phyloP scores from a whole-genome alignment of 495 filamentous ascomycete genomes.

The Aeminium ludgeri region DNA sequence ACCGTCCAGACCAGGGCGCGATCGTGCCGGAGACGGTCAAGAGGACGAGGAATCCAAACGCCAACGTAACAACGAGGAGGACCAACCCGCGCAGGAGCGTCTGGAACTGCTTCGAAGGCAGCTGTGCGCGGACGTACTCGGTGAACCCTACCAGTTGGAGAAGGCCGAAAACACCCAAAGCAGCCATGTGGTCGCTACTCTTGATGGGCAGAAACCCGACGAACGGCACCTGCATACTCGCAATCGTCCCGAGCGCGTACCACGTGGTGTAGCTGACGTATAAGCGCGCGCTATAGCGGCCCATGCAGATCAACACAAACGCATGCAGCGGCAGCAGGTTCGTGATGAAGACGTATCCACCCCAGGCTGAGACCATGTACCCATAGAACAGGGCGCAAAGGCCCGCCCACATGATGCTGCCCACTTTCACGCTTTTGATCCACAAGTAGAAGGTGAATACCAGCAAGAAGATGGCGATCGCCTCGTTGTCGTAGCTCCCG shows the following conservation, averaged over 20 bases:
- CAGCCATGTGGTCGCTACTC: conserved; percentile 97
- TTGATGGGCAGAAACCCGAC: conserved; percentile 93
- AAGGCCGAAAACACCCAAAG: conserved; percentile 88
- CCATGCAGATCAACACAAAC: conserved; percentile 94
- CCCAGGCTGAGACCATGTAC: conserved; percentile 99
- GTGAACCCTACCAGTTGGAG: conserved; percentile 88
- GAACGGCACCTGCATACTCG: conserved; percentile 99
- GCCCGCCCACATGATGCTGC: conserved; percentile 89
- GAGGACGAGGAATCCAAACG: conserved; percentile 56
- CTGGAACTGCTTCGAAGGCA: conserved; percentile 90
- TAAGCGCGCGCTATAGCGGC: conserved; percentile 77
- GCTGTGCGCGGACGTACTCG: conserved; percentile 69
- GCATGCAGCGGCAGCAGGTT: conserved; percentile 91
- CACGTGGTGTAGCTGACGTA: conserved; percentile 96
- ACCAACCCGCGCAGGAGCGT: conserved; percentile 63
- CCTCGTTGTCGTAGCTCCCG: conserved; percentile 98
- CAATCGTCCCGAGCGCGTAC: conserved; percentile 92
- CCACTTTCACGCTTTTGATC: conserved; percentile 95
- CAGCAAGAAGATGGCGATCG: conserved; percentile 95
- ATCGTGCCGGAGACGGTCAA: conserved; percentile 79
- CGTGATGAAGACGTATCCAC: conserved; percentile 99
- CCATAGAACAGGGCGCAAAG: conserved; percentile 94
- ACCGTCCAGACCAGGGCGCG: conserved; percentile 95
- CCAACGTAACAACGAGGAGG: conserved; percentile 55
- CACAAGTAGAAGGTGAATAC: conserved; percentile 98